phyloP scores from a whole-genome alignment of 2,329 filamentous ascomycete species.

The Grosmannia penicillata region DNA sequence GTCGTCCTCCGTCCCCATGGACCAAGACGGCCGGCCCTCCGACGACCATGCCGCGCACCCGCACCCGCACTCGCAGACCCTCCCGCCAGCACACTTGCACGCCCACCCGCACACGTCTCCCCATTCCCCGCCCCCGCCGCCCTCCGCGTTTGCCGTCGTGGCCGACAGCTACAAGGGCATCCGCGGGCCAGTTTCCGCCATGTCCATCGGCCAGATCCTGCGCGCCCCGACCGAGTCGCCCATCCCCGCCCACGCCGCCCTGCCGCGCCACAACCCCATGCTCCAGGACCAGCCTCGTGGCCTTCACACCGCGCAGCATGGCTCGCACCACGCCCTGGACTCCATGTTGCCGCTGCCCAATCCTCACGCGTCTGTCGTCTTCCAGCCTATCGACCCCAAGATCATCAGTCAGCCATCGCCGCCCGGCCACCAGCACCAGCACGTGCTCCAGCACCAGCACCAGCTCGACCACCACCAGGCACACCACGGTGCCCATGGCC shows the following conservation, averaged over 20 bases:
- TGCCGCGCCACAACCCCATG: slow-evolving; percentile 15
- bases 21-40: slow-evolving; percentile 7
- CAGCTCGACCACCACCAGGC: neutral
- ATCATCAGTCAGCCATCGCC: slow-evolving; percentile 32
- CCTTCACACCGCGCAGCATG: slow-evolving; percentile 20
- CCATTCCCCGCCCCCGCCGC: slow-evolving; percentile 15
- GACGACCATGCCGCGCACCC: no score
- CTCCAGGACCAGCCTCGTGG: slow-evolving; percentile 16
- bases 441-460: neutral
- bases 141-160: slow-evolving; percentile 15
- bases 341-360: slow-evolving; percentile 10
- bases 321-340: slow-evolving; percentile 15
- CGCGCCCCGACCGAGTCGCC: slow-evolving; percentile 13
- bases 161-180: slow-evolving; percentile 28
- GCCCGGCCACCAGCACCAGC: slow-evolving; percentile 10
- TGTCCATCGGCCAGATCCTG: slow-evolving; percentile 17
- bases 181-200: slow-evolving; percentile 29
- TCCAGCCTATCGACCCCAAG: slow-evolving; percentile 44
- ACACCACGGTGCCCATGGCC: neutral
- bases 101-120: slow-evolving; percentile 19
- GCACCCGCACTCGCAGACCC: no score
- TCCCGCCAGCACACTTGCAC: slow-evolving; percentile 1
- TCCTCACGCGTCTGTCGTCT: slow-evolving; percentile 14
- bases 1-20: slow-evolving; percentile 6
- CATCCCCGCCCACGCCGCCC: slow-evolving; percentile 14